Conservation (phyloP, 306 rosid genomes). For the Pyrus communis region DNA sequence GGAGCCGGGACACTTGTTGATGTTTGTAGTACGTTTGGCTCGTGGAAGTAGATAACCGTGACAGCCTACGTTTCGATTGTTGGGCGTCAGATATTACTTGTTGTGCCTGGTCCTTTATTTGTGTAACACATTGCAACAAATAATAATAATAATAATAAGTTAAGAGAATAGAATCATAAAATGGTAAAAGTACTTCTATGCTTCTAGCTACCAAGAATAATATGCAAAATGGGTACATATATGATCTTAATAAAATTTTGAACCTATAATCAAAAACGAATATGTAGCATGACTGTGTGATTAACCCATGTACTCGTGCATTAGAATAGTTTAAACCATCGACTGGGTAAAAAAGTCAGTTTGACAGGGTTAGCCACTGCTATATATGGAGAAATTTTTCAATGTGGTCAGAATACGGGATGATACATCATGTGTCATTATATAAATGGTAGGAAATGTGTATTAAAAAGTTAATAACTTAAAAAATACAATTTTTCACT, state of each 20-base stretch:
- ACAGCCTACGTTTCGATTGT: constrained; percentile 33
- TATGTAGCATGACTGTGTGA: background rate
- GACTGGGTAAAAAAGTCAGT: background rate
- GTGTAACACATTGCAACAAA: background rate
- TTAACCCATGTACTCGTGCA: background rate
- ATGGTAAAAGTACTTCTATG: background rate
- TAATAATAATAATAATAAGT: background rate
- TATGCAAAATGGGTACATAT: background rate
- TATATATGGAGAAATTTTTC: no score
- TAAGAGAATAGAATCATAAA: background rate
- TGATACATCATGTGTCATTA: no score
- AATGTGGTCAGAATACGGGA: no score
- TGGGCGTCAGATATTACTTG: constrained; percentile 24
- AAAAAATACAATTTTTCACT: no score
- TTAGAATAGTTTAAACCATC: no score
- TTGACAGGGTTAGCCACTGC: background rate
- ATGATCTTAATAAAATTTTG: background rate
- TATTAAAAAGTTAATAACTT: no score
- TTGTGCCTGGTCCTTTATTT: constrained; percentile 14
- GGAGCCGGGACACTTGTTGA: constrained; percentile 7
- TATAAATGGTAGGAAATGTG: no score
- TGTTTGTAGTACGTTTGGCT: constrained; percentile 53
- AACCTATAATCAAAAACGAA: background rate
- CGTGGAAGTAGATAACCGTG: constrained; percentile 53
- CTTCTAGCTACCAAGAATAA: background rate